These are phyloP conservation scores for Bolboschoenus planiculmis DNA, from an alignment of 176 grass and related monocot species.

Conservation along the genomic window DNA sequence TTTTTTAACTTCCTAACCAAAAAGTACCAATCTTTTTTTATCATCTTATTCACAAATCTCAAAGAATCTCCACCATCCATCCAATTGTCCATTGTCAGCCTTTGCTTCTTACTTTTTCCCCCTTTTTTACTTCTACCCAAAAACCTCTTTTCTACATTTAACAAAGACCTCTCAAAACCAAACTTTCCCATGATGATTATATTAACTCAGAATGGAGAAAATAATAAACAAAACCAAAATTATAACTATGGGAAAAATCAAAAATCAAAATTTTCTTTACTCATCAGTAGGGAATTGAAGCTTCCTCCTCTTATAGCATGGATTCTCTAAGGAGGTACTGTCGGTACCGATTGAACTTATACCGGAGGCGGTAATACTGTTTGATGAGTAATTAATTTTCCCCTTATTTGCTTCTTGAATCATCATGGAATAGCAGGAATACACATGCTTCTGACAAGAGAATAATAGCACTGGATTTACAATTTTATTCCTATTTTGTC, in stretches of 20 bases:
- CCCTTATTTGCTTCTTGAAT: conserved; percentile 45
- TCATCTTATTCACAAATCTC: conserved; percentile 24
- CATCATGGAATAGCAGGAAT: conserved; percentile 85
- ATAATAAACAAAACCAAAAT: conserved; percentile 33
- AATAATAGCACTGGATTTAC: conserved; percentile 44
- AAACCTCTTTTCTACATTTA: conserved; percentile 30
- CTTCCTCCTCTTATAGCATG: conserved; percentile 59
- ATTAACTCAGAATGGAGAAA: conserved; percentile 25
- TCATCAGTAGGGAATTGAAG: conserved; percentile 37
- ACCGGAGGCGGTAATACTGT: conserved; percentile 30
- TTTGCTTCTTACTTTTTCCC: conserved; percentile 27
- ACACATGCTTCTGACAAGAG: conserved; percentile 70
- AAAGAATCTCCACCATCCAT: conserved; percentile 17
- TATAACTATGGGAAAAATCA: conserved; percentile 22
- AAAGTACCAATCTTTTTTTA: conserved; percentile 23
- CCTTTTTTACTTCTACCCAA: conserved; percentile 30
- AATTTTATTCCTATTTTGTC: conserved; percentile 34
- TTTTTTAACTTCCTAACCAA: background rate
- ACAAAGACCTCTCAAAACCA: conserved; percentile 52
- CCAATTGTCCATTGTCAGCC: conserved; percentile 13
- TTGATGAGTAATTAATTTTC: conserved; percentile 38
- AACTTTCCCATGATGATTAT: conserved; percentile 48
- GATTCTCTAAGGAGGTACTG: conserved; percentile 26
- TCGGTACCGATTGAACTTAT: conserved; percentile 37
- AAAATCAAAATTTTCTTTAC: conserved; percentile 29